Evolutionary conservation across 371 early-diverging fungal genomes (phyloP).

Genomic region (Choanephora cucurbitarum): DNA sequence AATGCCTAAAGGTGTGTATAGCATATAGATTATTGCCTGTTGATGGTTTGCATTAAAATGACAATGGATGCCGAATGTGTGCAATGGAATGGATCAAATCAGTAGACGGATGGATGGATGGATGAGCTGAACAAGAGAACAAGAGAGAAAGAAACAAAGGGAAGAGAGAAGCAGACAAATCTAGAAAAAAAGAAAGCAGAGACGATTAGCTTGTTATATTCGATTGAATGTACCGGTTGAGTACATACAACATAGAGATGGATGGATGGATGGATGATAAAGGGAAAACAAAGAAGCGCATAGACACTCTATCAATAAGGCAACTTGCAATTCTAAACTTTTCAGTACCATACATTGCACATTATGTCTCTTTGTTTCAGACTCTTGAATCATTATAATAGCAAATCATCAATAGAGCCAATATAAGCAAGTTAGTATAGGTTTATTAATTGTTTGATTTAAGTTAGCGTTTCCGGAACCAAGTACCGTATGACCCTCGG

Average conservation of each 20-base stretch:
- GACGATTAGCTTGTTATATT: neutral
- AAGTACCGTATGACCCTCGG: slow-evolving; percentile 99
- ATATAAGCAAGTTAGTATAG: neutral
- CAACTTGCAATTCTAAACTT: neutral
- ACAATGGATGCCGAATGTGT: neutral
- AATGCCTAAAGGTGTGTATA: slow-evolving; percentile 14
- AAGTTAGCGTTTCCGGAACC: slow-evolving; percentile 84
- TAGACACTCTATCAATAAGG: neutral
- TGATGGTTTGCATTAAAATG: neutral
- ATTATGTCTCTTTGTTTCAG: too few species aligned
- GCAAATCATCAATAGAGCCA: too few species aligned
- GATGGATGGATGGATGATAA: slow-evolving; percentile 28
- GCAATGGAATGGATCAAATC: neutral
- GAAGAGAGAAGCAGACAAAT: neutral
- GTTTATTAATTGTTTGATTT: too few species aligned
- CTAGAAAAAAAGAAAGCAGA: too few species aligned
- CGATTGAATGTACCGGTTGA: too few species aligned
- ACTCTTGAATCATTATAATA: neutral
- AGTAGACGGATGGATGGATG: too few species aligned
- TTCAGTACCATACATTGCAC: too few species aligned
- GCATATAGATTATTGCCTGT: neutral
- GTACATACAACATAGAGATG: neutral
- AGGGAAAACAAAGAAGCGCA: neutral
- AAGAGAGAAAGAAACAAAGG: neutral
- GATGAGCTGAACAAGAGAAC: neutral